Base-by-base conservation (phyloP, 371 early-diverging fungal genomes). In the Mucor circinelloides region DNA sequence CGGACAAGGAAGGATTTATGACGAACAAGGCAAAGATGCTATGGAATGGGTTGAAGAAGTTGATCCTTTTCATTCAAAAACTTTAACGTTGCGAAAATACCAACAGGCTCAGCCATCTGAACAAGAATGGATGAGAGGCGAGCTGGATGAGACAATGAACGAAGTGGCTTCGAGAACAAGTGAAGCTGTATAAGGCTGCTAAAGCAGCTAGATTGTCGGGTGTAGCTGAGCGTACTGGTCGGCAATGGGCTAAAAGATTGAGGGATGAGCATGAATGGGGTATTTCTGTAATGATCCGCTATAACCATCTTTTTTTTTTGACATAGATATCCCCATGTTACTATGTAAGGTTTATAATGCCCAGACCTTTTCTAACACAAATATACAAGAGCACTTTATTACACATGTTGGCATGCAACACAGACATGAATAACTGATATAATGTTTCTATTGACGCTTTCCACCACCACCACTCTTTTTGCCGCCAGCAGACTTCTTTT, bases 101-200 rank as follows among this genome's bases (percentile, higher is more conserved):
- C 28, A 63, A 63, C 63, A 52, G 36, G 63, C 63, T 63, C 63
- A 63, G 54, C 54, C 52, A 52, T 63, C 54, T 63, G 63, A 63
- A 27, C 50, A 63, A 63, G 52, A 63, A 63, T 25, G 54, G 25
- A 63, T 63, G 63, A 63, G 63, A 63, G 63, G 34, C 23, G 52
- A 54, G 54, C 36, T 63, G 6, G 50, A 63, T 54, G 54, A 63
- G 63, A 63, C 36, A 23, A 63, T 63, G 63, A 63, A 63, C 34
- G 23, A 63, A 63, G 63, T 40, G 40, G 40, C 15, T 40, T 40
- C 15, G 15, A 40, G 10, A 40, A 40, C 65, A 63, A 52, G 63
- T 63, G 8, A 63, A 54, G 23, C 54, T 52, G 38, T 52, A 54
- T 34, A 63, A 63, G 23, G 63, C 63, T 52, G 63, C 36, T 28